Evolutionary conservation across 2,329 filamentous ascomycete species (phyloP), one percentile per base, ranked within the genome.

Genomic region (Pseudocercospora crystallina): DNA sequence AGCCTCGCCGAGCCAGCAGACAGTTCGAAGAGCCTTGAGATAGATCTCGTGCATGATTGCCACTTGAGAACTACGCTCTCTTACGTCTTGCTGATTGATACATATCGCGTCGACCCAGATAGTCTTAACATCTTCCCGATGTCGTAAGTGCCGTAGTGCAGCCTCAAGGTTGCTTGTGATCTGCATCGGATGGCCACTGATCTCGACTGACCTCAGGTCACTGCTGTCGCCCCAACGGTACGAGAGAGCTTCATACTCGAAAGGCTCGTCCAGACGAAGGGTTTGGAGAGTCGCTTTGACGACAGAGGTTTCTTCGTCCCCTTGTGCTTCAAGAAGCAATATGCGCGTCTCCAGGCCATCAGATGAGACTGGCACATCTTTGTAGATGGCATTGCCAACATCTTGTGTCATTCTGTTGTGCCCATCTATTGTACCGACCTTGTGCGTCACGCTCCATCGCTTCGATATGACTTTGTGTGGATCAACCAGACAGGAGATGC

Each of bases 51-150:
- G 15, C 49, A 48, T 53, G 13, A 26, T 15, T 13, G 36, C 13
- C 7, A 53, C 49, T 32, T 53, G 49, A 2, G 20, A 14, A 13
- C 12, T 40, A 8, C 40, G 36, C 49, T 53, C 49, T 8, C 32
- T 34, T 13, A 29, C n/a, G 31, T 47, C 29, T 17, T 20, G 15
- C 26, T 47, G 49, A 30, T 53, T 34, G 17, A 53, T 53, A 17
- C 49, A 53, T 2, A 53, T 44, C 10, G 17, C 44, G 33, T 53
- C 49, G 7, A 43, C 26, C 49, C 49, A 53, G n/a, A 53, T 31
- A 13, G 42, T 14, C 15, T 13, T 15, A 5, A 34, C 37, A 14
- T 36, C 13, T 12, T 34, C 38, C n/a, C 9, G 7, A 8, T 17
- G 17, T 29, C 31, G 8, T 9, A 42, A 12, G 20, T 43, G 20